phyloP scores from a whole-genome alignment of 257 asterid species.

The Nicotiana tabacum region DNA sequence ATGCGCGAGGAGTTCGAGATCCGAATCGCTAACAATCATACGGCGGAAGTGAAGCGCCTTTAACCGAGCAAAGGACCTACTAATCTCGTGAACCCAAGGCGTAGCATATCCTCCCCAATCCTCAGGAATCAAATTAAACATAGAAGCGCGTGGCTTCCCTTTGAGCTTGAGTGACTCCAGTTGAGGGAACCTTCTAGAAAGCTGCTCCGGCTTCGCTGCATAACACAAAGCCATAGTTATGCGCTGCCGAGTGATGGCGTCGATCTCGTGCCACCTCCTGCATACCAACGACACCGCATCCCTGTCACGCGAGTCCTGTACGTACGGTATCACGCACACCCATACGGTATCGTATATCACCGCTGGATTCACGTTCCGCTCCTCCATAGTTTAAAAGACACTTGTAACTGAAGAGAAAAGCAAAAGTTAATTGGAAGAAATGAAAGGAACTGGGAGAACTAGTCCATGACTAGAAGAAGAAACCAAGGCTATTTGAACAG shows the following conservation, averaged over 20 bases:
- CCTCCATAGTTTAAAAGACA: not conserved
- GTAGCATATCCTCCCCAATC: constrained; percentile 80
- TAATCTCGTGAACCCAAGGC: constrained; percentile 66
- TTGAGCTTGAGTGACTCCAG: constrained; percentile 71
- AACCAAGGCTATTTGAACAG: too few relatives aligned
- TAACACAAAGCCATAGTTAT: constrained; percentile 82
- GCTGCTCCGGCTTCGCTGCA: constrained; percentile 48
- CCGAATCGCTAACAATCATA: constrained; percentile 72
- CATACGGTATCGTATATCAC: constrained; percentile 42
- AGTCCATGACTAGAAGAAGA: too few relatives aligned
- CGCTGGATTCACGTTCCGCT: not conserved
- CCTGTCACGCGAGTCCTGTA: constrained; percentile 63
- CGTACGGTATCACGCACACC: constrained; percentile 66
- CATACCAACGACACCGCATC: constrained; percentile 56
- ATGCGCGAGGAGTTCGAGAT: constrained; percentile 45
- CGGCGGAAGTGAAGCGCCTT: constrained; percentile 67
- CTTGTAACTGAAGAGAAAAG: too few relatives aligned
- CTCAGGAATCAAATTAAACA: constrained; percentile 72
- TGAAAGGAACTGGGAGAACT: too few relatives aligned
- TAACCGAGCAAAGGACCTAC: constrained; percentile 33
- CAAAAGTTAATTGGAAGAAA: too few relatives aligned
- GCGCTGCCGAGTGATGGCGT: constrained; percentile 67
- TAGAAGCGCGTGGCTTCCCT: constrained; percentile 90
- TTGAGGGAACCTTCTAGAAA: constrained; percentile 56
- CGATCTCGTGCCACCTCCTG: constrained; percentile 56